Percentiles rank a stretch among this genome's conserved stretches.
phyloP scores from a whole-genome alignment of 2,329 filamentous ascomycete genomes.

The Apiospora hydei region DNA sequence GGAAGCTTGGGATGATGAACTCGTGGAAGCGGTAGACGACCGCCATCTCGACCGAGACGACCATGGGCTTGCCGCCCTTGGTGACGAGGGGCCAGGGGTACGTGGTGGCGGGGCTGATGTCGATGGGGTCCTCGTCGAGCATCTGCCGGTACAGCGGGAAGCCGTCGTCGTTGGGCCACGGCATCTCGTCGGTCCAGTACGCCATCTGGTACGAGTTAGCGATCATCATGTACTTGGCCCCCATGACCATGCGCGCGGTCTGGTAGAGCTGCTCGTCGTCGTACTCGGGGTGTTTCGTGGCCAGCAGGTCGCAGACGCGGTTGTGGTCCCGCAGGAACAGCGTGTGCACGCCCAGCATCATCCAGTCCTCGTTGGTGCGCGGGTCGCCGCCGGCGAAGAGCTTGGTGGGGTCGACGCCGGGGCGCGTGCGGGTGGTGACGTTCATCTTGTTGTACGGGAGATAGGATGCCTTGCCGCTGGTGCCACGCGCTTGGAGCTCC shows the following conservation, averaged over 20 bases:
- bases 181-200: neutral
- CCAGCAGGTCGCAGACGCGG: neutral
- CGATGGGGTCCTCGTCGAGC: neutral
- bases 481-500: neutral
- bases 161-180: neutral
- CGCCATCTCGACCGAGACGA: neutral
- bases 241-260: neutral
- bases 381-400: neutral
- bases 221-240: conserved; percentile 1
- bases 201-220: conserved; percentile 9
- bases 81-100: conserved; percentile 6
- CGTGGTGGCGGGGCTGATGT: neutral
- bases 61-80: neutral
- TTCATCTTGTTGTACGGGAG: neutral
- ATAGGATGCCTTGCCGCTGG: neutral
- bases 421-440: neutral
- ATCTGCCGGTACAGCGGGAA: neutral
- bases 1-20: conserved; percentile 7
- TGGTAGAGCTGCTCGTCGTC: conserved; percentile 2
- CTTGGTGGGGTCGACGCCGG: neutral
- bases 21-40: neutral
- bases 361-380: conserved; percentile 4
- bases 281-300: neutral
- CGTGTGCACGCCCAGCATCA: neutral
- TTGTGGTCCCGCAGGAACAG: neutral